phyloP scores from a whole-genome alignment of 2,329 filamentous ascomycete species.

The Aspergillus luchuensis region DNA sequence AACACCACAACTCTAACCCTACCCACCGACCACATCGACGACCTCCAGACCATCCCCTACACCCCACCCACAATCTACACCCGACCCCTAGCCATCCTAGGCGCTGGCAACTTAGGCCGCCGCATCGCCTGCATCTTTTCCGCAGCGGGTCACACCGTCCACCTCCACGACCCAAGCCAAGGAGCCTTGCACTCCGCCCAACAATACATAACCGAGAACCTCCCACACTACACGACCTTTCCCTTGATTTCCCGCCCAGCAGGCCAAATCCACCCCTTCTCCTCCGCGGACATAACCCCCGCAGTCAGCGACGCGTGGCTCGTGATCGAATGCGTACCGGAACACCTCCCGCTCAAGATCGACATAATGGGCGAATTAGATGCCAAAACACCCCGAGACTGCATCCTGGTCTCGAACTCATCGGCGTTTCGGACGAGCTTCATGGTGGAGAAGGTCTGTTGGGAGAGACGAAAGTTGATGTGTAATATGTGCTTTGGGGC shows the following conservation, averaged over 20 bases:
- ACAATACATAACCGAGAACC: slow-evolving; percentile 29
- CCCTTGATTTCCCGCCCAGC: not conserved
- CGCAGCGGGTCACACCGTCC: slow-evolving; percentile 31
- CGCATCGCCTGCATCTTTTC: slow-evolving; percentile 14
- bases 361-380: slow-evolving; percentile 52
- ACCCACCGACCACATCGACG: not conserved
- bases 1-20: not conserved
- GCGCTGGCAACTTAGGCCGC: not conserved
- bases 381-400: slow-evolving; percentile 45
- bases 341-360: slow-evolving; percentile 53
- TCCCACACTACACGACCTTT: slow-evolving; percentile 4
- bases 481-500: slow-evolving; percentile 57
- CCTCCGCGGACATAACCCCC: slow-evolving; percentile 39
- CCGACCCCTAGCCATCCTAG: not conserved
- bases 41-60: not conserved
- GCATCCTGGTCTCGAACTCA: slow-evolving; percentile 54
- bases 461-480: slow-evolving; percentile 40
- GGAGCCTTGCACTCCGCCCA: slow-evolving; percentile 24
- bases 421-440: slow-evolving; percentile 56
- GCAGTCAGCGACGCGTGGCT: slow-evolving; percentile 54
- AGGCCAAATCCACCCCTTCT: slow-evolving; percentile 12
- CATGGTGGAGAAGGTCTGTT: slow-evolving; percentile 43
- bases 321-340: slow-evolving; percentile 57
- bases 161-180: slow-evolving; percentile 30
- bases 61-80: not conserved